Conservation (phyloP, 768 basidiomycete genomes). For the Rhizopogon roseolus region DNA sequence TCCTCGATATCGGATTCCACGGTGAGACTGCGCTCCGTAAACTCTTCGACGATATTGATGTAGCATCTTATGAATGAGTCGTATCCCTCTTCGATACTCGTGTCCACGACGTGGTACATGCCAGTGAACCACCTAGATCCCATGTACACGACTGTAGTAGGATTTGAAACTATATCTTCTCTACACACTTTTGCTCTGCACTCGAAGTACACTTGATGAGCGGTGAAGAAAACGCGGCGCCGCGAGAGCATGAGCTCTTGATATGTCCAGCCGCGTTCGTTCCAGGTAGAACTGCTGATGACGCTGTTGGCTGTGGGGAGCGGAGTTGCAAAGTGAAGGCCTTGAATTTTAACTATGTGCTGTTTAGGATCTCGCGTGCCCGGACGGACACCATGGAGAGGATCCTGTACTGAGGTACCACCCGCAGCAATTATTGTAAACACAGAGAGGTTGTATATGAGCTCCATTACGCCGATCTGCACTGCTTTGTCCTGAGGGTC, state of each 20-base stretch:
- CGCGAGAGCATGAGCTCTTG: constrained; percentile 15
- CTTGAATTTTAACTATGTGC: constrained; percentile 12
- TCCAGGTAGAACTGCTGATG: constrained; percentile 7
- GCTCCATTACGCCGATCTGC: constrained; percentile 1
- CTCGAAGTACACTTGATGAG: constrained; percentile 16
- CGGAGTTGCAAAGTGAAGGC: constrained; percentile 13
- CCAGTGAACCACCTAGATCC: too few relatives aligned
- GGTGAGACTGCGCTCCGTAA: too few relatives aligned
- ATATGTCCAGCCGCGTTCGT: constrained; percentile 17
- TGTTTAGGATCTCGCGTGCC: constrained; percentile 10
- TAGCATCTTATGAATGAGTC: too few relatives aligned
- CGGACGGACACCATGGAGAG: constrained; percentile 7
- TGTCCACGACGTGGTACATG: too few relatives aligned
- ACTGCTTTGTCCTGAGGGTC: neutral
- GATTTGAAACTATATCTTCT: constrained; percentile 13
- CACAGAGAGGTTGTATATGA: neutral
- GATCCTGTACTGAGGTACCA: constrained; percentile 3
- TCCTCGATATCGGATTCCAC: too few relatives aligned
- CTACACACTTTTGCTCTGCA: constrained; percentile 13
- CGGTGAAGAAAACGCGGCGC: constrained; percentile 15
- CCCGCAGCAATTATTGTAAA: neutral
- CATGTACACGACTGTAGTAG: too few relatives aligned
- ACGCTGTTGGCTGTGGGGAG: constrained; percentile 8
- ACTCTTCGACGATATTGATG: too few relatives aligned
- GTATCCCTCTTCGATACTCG: too few relatives aligned